Evolutionary conservation across 768 basidiomycete species (phyloP).

Genomic region (Boletellus ananas): DNA sequence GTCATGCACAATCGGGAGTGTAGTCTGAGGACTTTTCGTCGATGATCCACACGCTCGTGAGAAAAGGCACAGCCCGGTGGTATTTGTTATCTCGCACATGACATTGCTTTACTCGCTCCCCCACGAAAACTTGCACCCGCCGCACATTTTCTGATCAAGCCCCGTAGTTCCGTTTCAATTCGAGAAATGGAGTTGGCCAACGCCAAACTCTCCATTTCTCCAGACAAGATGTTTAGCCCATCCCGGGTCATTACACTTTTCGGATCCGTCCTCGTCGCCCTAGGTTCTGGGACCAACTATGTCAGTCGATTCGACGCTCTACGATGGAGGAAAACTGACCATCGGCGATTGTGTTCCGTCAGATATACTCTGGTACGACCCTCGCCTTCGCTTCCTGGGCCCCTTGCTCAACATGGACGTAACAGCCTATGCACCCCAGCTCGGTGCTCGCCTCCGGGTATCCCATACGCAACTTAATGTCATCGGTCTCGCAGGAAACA

Average conservation of each 20-base stretch:
- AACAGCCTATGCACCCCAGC: conserved; percentile 81
- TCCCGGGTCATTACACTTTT: conserved; percentile 48
- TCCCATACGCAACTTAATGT: conserved; percentile 80
- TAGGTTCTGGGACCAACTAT: conserved; percentile 73
- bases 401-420: neutral
- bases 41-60: too few species aligned
- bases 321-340: neutral
- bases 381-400: neutral
- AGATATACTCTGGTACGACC: conserved; percentile 31
- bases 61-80: too few species aligned
- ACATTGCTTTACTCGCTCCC: too few species aligned
- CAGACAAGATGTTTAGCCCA: conserved; percentile 33
- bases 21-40: too few species aligned
- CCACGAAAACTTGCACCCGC: too few species aligned
- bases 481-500: conserved; percentile 74
- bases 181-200: conserved; percentile 8
- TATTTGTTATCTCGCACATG: too few species aligned
- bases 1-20: too few species aligned
- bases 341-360: neutral
- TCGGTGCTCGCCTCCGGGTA: conserved; percentile 70
- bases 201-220: conserved; percentile 14
- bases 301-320: conserved; percentile 38
- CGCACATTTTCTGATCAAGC: too few species aligned
- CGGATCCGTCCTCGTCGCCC: conserved; percentile 54
- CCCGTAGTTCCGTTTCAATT: neutral